Conservation (phyloP, 2,329 filamentous ascomycete genomes). For the Fusarium sp. region DNA sequence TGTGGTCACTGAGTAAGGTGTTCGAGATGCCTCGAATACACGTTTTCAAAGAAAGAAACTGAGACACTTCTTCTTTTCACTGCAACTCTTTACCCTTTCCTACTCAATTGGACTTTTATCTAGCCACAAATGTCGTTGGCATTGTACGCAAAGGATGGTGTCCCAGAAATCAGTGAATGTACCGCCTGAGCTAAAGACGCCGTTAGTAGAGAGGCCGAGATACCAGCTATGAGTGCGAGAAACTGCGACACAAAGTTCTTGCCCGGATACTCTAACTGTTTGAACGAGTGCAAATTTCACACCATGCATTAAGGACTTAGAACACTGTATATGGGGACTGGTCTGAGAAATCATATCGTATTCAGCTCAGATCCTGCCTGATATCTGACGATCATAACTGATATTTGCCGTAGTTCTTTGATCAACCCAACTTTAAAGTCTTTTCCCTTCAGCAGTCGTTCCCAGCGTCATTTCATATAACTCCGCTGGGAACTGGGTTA, state of each 20-base stretch:
- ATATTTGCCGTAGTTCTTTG: not conserved
- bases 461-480: not conserved
- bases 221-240: not conserved
- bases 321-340: not conserved
- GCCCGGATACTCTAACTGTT: too few species aligned
- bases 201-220: constrained; percentile 2
- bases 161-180: not conserved
- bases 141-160: not conserved
- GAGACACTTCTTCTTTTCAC: not conserved
- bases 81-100: too few species aligned
- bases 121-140: too few species aligned
- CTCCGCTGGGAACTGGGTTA: not conserved
- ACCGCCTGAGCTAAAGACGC: not conserved
- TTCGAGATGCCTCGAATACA: too few species aligned
- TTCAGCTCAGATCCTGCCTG: constrained; percentile 8
- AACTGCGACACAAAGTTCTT: too few species aligned
- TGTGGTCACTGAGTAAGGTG: not conserved
- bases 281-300: not conserved
- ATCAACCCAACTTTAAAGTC: not conserved
- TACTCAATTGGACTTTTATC: not conserved
- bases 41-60: not conserved
- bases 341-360: not conserved
- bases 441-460: not conserved
- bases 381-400: not conserved
- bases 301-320: not conserved